phyloP scores from a whole-genome alignment of 768 basidiomycete species.

The Tricholoma furcatifolium region DNA sequence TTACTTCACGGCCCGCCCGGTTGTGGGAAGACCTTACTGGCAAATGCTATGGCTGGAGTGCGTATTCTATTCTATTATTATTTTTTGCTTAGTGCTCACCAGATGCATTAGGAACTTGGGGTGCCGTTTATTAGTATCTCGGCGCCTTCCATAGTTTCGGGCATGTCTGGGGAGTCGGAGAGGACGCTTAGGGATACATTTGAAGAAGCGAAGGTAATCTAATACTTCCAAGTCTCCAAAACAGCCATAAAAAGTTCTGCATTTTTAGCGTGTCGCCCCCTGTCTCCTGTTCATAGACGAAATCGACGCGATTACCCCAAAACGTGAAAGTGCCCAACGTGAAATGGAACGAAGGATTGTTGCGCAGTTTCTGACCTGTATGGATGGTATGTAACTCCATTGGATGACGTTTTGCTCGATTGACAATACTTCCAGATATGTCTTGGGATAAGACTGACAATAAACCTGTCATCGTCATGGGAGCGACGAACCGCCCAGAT shows the following conservation, averaged over 20 bases:
- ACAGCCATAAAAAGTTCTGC: neutral
- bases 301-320: slow-evolving; percentile 96
- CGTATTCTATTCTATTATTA: slow-evolving; percentile 24
- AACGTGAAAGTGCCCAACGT: slow-evolving; percentile 94
- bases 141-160: slow-evolving; percentile 93
- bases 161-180: slow-evolving; percentile 98
- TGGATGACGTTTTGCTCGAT: neutral
- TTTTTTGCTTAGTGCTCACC: slow-evolving; percentile 1
- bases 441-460: slow-evolving; percentile 95
- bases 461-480: slow-evolving; percentile 91
- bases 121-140: slow-evolving; percentile 94
- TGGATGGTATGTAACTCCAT: slow-evolving; percentile 74
- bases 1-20: slow-evolving; percentile 94
- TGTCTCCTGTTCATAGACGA: slow-evolving; percentile 97
- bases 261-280: slow-evolving; percentile 74
- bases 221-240: neutral
- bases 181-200: slow-evolving; percentile 96
- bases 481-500: slow-evolving; percentile 95
- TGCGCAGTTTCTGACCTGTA: slow-evolving; percentile 95
- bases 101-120: slow-evolving; percentile 69
- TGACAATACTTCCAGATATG: slow-evolving; percentile 56
- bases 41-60: slow-evolving; percentile 94
- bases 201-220: slow-evolving; percentile 87
- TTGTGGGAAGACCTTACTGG: slow-evolving; percentile 93
- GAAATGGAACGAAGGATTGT: slow-evolving; percentile 99